Percentiles rank a stretch among this genome's conserved stretches.
phyloP scores from a whole-genome alignment of 345 rosid genomes.

The Clausena lansium region DNA sequence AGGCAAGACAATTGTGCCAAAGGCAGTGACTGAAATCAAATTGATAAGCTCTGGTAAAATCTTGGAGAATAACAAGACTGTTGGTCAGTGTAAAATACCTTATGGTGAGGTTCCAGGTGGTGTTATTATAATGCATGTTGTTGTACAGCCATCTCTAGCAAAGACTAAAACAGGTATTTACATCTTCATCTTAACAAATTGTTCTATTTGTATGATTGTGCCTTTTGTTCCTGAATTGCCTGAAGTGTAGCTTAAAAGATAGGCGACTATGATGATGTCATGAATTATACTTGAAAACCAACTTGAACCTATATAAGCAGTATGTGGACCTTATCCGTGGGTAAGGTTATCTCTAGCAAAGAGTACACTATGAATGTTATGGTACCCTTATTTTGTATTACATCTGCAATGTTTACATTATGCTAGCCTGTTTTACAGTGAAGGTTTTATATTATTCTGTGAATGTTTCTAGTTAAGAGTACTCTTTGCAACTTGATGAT shows the following conservation, averaged over 20 bases:
- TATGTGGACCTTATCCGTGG: neutral
- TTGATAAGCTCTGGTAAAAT: constrained; percentile 85
- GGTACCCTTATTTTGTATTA: neutral
- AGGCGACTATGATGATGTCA: neutral
- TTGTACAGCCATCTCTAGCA: constrained; percentile 76
- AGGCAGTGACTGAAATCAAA: constrained; percentile 78
- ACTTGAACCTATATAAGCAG: neutral
- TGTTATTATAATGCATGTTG: constrained; percentile 75
- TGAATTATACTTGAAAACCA: neutral
- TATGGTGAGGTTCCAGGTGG: constrained; percentile 67
- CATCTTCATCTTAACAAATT: neutral
- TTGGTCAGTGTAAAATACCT: constrained; percentile 81
- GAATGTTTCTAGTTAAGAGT: neutral
- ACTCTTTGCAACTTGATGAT: neutral
- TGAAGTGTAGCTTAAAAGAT: neutral
- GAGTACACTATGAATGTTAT: neutral
- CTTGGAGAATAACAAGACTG: constrained; percentile 78
- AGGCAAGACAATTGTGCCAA: constrained; percentile 80
- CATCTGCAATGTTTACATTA: neutral
- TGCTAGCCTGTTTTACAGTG: constrained; percentile 1
- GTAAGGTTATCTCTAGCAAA: no score
- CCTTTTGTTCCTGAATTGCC: neutral
- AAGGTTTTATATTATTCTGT: neutral
- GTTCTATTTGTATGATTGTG: neutral
- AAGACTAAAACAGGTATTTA: constrained; percentile 64